These are phyloP conservation scores for Thalassiosira livingstoniorum DNA, from an alignment of 352 stramenopile species.

Conservation along the genomic window DNA sequence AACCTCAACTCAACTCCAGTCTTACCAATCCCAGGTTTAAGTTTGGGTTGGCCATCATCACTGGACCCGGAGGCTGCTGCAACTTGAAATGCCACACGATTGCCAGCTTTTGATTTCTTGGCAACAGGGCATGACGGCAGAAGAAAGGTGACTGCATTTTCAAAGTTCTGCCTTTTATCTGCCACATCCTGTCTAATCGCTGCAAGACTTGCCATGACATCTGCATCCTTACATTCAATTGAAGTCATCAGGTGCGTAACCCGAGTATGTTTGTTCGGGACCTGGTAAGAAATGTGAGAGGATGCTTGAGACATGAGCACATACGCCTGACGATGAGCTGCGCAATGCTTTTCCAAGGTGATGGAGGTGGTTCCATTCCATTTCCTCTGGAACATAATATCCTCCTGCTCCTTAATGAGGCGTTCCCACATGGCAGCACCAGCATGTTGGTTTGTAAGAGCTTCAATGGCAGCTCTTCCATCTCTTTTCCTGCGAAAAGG, in stretches of 20 bases:
- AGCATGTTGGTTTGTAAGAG: not conserved
- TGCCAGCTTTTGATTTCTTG: slow-evolving; percentile 15
- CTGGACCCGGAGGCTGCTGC: not conserved
- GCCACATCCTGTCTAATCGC: slow-evolving; percentile 10
- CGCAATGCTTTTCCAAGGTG: not conserved
- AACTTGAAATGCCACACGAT: not conserved
- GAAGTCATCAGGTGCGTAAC: not conserved
- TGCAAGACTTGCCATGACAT: slow-evolving; percentile 29
- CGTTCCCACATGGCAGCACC: not conserved
- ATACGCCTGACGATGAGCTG: not conserved
- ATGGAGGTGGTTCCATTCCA: not conserved
- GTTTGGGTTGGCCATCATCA: not conserved
- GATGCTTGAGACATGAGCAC: not conserved
- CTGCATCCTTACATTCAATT: slow-evolving; percentile 44
- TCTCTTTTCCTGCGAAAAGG: not conserved
- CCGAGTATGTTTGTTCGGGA: not conserved
- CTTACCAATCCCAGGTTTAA: slow-evolving; percentile 12
- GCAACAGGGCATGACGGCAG: slow-evolving; percentile 22
- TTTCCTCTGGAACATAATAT: not conserved
- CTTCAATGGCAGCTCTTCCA: not conserved
- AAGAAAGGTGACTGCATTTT: slow-evolving; percentile 15
- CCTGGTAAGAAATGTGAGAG: not conserved
- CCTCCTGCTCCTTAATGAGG: not conserved
- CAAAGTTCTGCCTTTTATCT: slow-evolving; percentile 28
- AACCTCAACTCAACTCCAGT: slow-evolving; percentile 26